Evolutionary conservation across 2,329 filamentous ascomycete genomes (phyloP).

Genomic region (Pseudogymnoascus sp.): DNA sequence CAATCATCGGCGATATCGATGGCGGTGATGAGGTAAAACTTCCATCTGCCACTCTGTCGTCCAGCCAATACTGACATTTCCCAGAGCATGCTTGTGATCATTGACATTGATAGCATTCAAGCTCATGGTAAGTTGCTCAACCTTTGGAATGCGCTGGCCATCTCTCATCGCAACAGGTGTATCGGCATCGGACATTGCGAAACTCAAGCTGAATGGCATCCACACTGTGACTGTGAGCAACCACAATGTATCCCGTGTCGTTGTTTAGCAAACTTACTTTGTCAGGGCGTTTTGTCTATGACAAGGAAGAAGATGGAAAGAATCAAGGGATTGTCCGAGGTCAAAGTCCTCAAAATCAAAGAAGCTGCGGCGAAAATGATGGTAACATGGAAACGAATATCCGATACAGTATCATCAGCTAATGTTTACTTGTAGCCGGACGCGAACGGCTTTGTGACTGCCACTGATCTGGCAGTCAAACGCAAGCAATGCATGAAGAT

Average conservation of each 20-base stretch:
- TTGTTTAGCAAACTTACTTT: neutral
- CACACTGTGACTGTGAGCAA: constrained; percentile 51
- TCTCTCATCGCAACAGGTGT: constrained; percentile 38
- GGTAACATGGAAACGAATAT: constrained; percentile 19
- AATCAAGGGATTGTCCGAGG: constrained; percentile 62
- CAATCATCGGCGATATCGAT: constrained; percentile 5
- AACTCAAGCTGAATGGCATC: constrained; percentile 53
- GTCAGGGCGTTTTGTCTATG: constrained; percentile 28
- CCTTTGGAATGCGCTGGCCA: neutral
- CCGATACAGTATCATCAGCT: neutral
- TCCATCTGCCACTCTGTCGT: neutral
- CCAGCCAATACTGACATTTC: neutral
- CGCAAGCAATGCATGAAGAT: constrained; percentile 56
- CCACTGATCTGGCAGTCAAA: constrained; percentile 53
- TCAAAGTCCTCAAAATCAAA: constrained; percentile 63
- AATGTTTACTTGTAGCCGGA: constrained; percentile 36
- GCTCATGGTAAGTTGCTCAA: constrained; percentile 42
- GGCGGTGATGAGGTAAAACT: constrained; percentile 11
- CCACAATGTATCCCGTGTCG: neutral
- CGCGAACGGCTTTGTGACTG: constrained; percentile 54
- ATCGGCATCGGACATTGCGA: constrained; percentile 54
- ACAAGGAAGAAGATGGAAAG: constrained; percentile 52
- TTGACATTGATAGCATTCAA: constrained; percentile 59
- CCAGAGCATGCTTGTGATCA: constrained; percentile 32
- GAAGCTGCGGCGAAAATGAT: constrained; percentile 45